These are phyloP conservation scores for Alternaria brassicae DNA, from an alignment of 2,329 filamentous ascomycete species.

Conservation along the genomic window DNA sequence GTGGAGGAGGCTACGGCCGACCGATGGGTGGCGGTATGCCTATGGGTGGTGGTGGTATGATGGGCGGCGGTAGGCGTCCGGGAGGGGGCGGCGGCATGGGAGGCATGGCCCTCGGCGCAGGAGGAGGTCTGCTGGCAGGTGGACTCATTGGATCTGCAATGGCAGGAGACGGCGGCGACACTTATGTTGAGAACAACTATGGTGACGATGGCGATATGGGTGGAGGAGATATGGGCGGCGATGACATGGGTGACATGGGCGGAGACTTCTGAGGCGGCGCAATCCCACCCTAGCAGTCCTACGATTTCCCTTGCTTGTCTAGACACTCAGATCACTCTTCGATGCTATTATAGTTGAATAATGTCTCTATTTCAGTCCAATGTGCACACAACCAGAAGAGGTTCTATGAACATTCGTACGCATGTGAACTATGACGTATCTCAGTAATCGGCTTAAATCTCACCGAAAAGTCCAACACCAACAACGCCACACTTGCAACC, in stretches of 20 bases:
- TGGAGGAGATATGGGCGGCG: conserved; percentile 41
- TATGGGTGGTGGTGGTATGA: conserved; percentile 12
- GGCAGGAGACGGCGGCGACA: conserved; percentile 45
- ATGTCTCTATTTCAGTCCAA: not conserved
- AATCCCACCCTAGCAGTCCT: not conserved
- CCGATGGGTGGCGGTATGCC: conserved; percentile 53
- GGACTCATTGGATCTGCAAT: conserved; percentile 73
- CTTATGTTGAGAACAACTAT: conserved; percentile 28
- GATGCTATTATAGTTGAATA: not conserved
- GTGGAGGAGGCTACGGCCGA: conserved; percentile 44
- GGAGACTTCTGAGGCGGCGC: conserved; percentile 8
- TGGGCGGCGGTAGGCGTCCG: conserved; percentile 23
- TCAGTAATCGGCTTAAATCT: conserved; percentile 17
- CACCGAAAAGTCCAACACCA: conserved; percentile 22
- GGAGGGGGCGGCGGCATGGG: conserved; percentile 70
- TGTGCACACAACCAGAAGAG: not conserved
- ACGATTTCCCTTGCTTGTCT: not conserved
- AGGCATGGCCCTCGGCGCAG: conserved; percentile 78
- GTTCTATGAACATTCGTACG: not conserved
- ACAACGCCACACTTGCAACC: conserved; percentile 22
- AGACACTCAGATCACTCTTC: not conserved
- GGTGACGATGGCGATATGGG: conserved; percentile 24
- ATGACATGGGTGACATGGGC: conserved; percentile 38
- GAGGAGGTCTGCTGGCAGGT: conserved; percentile 82
- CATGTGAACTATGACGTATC: conserved; percentile 19